phyloP scores from a whole-genome alignment of 805 yeast genomes.

The Lachancea nothofagi region DNA sequence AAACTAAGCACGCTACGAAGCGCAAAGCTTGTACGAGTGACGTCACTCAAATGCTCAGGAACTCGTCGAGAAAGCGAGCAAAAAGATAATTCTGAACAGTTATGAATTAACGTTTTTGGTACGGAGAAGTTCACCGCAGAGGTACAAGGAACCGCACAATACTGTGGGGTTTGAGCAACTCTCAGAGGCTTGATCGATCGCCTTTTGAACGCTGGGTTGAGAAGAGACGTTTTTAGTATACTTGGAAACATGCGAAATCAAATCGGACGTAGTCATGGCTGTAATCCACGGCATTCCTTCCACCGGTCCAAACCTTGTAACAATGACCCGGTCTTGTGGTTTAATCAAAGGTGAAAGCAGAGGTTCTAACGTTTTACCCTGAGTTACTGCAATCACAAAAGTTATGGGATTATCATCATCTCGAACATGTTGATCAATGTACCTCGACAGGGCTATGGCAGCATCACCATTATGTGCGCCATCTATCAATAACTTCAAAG shows the following conservation, averaged over 20 bases:
- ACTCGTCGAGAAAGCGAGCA: constrained; percentile 8
- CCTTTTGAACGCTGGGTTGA: constrained; percentile 19
- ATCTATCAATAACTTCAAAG: constrained; percentile 49
- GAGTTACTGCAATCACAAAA: constrained; percentile 70
- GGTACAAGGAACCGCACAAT: constrained; percentile 66
- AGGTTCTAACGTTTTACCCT: constrained; percentile 56
- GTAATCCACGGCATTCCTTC: constrained; percentile 94
- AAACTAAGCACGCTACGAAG: not conserved
- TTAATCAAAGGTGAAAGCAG: constrained; percentile 48
- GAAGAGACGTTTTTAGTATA: constrained; percentile 27
- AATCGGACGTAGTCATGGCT: constrained; percentile 35
- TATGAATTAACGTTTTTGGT: not conserved
- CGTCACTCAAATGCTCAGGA: constrained; percentile 5
- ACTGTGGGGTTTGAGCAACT: constrained; percentile 33
- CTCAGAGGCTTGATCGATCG: not conserved
- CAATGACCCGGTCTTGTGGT: constrained; percentile 50
- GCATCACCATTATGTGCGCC: constrained; percentile 94
- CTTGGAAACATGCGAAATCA: constrained; percentile 24
- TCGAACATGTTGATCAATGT: constrained; percentile 33
- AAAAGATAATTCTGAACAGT: not conserved
- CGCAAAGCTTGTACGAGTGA: not conserved
- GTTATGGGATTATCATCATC: constrained; percentile 26
- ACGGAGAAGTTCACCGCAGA: constrained; percentile 49
- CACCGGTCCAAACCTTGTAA: constrained; percentile 61
- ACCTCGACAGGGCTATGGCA: constrained; percentile 62